phyloP scores from a whole-genome alignment of 202 grass and related monocot genomes.

The Panicum virgatum region DNA sequence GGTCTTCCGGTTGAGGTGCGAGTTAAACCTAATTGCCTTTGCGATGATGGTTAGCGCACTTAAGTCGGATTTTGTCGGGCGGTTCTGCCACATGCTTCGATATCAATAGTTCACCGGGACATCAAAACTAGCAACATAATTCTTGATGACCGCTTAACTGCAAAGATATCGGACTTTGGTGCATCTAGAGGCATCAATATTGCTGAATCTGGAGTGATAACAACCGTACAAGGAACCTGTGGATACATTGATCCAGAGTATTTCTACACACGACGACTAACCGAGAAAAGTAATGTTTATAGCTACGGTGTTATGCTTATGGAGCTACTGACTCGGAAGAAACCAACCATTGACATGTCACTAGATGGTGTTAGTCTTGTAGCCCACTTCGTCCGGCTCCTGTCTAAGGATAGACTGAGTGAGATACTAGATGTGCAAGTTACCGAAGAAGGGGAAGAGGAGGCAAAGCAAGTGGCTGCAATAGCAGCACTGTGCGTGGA shows the following conservation, averaged over 20 bases:
- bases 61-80: no score
- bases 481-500: conserved; percentile 30
- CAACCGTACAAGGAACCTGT: conserved; percentile 49
- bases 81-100: no score
- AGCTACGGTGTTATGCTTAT: conserved; percentile 46
- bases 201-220: conserved; percentile 25
- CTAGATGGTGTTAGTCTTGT: conserved; percentile 29
- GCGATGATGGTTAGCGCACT: no score
- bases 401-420: background rate
- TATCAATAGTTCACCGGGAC: conserved; percentile 53
- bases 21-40: no score
- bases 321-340: conserved; percentile 52
- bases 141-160: conserved; percentile 44
- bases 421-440: conserved; percentile 51
- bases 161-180: conserved; percentile 50
- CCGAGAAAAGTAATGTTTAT: conserved; percentile 47
- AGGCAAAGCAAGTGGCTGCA: conserved; percentile 31
- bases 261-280: conserved; percentile 35
- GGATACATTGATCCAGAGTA: conserved; percentile 55
- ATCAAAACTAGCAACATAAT: conserved; percentile 49
- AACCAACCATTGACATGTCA: conserved; percentile 22
- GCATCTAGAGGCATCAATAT: conserved; percentile 40
- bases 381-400: conserved; percentile 31
- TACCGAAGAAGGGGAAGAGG: conserved; percentile 29
- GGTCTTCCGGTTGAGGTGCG: no score